Evolutionary conservation across 305 asterid genomes (phyloP).

Genomic region (Solanum hybrid): DNA sequence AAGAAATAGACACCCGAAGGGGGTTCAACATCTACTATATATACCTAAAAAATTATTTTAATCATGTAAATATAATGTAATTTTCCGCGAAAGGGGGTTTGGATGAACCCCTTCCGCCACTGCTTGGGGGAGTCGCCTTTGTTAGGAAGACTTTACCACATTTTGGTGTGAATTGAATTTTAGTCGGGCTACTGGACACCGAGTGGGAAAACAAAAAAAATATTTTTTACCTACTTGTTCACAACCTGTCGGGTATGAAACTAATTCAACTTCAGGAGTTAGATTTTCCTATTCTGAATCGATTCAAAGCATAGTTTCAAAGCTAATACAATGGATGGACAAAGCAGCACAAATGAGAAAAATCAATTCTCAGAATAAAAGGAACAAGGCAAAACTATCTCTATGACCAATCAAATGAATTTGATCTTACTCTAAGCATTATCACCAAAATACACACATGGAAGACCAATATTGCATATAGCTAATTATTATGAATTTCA

Average conservation of each 20-base stretch:
- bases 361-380: neutral
- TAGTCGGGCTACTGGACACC: too few species aligned
- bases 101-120: too few species aligned
- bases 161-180: too few species aligned
- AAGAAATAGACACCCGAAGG: too few species aligned
- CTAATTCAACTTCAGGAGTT: neutral
- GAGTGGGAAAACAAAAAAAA: neutral
- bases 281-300: too few species aligned
- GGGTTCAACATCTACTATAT: too few species aligned
- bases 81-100: too few species aligned
- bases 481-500: neutral
- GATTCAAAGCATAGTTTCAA: fast-evolving
- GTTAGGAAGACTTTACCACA: too few species aligned
- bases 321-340: neutral
- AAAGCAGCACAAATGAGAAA: neutral
- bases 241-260: neutral
- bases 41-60: too few species aligned
- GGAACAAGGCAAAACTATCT: neutral
- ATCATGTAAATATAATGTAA: too few species aligned
- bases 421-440: neutral
- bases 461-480: neutral
- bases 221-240: neutral
- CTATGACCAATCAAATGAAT: neutral
- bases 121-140: too few species aligned
- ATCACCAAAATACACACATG: neutral